Base-by-base conservation (phyloP, 1,139 yeast genomes). In the Eremothecium sinecaudum region DNA sequence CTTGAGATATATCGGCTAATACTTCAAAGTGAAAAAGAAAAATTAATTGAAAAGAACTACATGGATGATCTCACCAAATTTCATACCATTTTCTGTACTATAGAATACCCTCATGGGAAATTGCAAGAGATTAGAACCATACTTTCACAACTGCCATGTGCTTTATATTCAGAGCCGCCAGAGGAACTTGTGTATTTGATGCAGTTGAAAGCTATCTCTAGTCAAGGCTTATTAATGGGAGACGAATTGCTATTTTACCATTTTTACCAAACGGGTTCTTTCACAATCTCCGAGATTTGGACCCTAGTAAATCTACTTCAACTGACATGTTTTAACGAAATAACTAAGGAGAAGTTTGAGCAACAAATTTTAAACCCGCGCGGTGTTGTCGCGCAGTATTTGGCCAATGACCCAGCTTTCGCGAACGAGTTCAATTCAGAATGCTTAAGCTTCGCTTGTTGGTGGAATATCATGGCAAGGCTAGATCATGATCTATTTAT, bases 391-490 rank as follows among this genome's bases (percentile, higher is more conserved):
- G 51, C 51, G 1, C 39, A 37, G 18, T 47, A 50, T 31, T 24
- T 56, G 25, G 31, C 50, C 19, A 44, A 47, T 35, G 45, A 48
- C 6, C 43, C 46, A 13, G 57, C 58, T 37, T 47, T 51, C 43
- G 42, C 50, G 31, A 35, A 47, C 25, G 56, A 53, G 46, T 47
- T 51, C 31, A 51, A 51, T 30, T 30, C 48, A 2, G 36, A 45
- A 4, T 48, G 52, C 31, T 39, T 56, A 25, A 56, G 55, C 38
- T 48, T 47, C 16, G 35, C 42, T 4, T 56, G 58, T 2, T 51
- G 56, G 47, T 53, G 59, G 56, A 49, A 52, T 28, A 41, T 53
- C 5, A 20, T 56, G 29, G 51, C 50, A 30, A 45, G 58, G 18
- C 39, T 57, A 5, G 52, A 53, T 21, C 59, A 53, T 28, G 36